A percentile compares a stretch with the other conserved stretches of the same genome.
phyloP scores from a whole-genome alignment of 192 early-diverging fungal genomes.

The Coemansia sp. region DNA sequence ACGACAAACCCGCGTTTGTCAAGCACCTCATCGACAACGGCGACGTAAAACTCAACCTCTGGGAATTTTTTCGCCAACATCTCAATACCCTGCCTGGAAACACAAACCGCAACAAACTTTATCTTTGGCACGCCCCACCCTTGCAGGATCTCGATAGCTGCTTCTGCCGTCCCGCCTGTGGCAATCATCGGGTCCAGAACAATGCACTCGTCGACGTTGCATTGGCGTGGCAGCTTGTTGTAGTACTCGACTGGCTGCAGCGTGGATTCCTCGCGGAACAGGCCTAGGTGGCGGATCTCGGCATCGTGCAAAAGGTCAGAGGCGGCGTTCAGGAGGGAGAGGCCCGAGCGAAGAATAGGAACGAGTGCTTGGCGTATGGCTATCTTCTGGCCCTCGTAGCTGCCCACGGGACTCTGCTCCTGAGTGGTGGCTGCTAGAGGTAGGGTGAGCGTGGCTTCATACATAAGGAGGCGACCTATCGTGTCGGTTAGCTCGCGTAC shows the following conservation, averaged over 20 bases:
- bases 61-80: slow-evolving; percentile 51
- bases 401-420: slow-evolving; percentile 57
- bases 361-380: slow-evolving; percentile 58
- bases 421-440: slow-evolving; percentile 16
- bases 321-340: slow-evolving; percentile 59
- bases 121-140: slow-evolving; percentile 79
- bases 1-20: slow-evolving; percentile 62
- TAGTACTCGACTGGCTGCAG: slow-evolving; percentile 92
- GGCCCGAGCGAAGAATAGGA: slow-evolving; percentile 68
- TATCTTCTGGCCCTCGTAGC: slow-evolving; percentile 50
- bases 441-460: slow-evolving; percentile 64
- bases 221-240: slow-evolving; percentile 80
- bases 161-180: slow-evolving; percentile 78
- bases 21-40: slow-evolving; percentile 61
- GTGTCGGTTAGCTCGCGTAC: slow-evolving; percentile 61
- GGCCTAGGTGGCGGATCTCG: slow-evolving; percentile 75
- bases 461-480: slow-evolving; percentile 61
- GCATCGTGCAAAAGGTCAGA: slow-evolving; percentile 70
- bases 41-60: slow-evolving; percentile 63
- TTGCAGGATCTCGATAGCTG: slow-evolving; percentile 74
- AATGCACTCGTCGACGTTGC: slow-evolving; percentile 69
- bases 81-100: slow-evolving; percentile 58
- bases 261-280: slow-evolving; percentile 80
- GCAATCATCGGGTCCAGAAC: slow-evolving; percentile 85
- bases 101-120: slow-evolving; percentile 70